Evolutionary conservation across 1,139 yeast genomes (phyloP).

Genomic region (Kluyveromyces marxianus): DNA sequence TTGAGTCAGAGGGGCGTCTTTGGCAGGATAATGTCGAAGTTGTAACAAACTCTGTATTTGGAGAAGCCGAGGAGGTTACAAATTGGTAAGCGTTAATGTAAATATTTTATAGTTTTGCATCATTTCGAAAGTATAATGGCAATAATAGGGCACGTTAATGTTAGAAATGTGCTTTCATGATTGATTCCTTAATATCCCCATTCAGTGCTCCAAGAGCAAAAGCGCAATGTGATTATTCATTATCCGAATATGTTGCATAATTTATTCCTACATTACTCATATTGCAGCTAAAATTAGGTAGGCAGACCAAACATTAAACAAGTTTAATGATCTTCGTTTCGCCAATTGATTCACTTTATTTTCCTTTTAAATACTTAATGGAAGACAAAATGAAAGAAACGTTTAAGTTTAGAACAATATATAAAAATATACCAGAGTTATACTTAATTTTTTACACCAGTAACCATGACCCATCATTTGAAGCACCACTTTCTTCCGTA

Average conservation of each 20-base stretch:
- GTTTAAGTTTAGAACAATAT: not conserved
- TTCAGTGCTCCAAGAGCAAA: not conserved
- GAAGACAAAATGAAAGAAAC: not conserved
- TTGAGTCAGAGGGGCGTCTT: constrained; percentile 31
- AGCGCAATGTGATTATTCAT: too few relatives aligned
- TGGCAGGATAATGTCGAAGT: constrained; percentile 43
- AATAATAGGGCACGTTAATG: not conserved
- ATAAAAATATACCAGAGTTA: not conserved
- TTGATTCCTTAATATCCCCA: too few relatives aligned
- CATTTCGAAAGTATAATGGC: not conserved
- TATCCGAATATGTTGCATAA: too few relatives aligned
- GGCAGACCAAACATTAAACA: too few relatives aligned
- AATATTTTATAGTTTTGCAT: not conserved
- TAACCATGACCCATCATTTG: constrained; percentile 15
- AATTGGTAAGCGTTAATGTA: constrained; percentile 52
- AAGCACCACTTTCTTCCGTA: not conserved
- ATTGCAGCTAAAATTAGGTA: too few relatives aligned
- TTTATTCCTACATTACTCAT: too few relatives aligned
- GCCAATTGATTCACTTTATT: too few relatives aligned
- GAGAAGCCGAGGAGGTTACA: constrained; percentile 90
- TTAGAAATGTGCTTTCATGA: too few relatives aligned
- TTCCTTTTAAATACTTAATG: not conserved
- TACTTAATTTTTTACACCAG: not conserved
- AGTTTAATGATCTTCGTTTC: too few relatives aligned
- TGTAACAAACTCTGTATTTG: constrained; percentile 76